Percentiles rank a stretch among this genome's conserved stretches.
These are phyloP conservation scores for Lizonia empirigonia DNA, from an alignment of 2,329 filamentous ascomycete genomes.

Conservation along the genomic window DNA sequence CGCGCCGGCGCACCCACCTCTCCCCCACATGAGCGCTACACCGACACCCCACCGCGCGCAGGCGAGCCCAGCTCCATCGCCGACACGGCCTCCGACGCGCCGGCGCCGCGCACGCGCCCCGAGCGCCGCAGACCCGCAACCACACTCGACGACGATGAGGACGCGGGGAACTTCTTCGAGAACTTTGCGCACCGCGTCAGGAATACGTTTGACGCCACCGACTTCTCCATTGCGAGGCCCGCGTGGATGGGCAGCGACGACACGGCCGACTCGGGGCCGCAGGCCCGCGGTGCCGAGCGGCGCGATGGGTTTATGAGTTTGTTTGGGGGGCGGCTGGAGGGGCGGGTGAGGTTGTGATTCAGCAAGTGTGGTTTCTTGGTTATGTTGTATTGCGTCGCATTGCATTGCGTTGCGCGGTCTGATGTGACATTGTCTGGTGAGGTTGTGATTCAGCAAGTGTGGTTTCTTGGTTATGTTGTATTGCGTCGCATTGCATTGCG, in stretches of 20 bases:
- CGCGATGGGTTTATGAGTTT: conserved; percentile 33
- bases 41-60: conserved; percentile 25
- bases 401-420: conserved; percentile 2
- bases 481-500: neutral
- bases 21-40: conserved; percentile 33
- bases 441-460: conserved; percentile 25
- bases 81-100: neutral
- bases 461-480: neutral
- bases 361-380: too few relatives aligned
- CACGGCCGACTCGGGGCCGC: conserved; percentile 15
- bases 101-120: conserved; percentile 9
- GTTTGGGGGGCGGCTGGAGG: conserved; percentile 45
- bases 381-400: neutral
- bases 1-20: conserved; percentile 14
- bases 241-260: conserved; percentile 74
- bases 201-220: conserved; percentile 85
- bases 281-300: conserved; percentile 16
- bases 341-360: conserved; percentile 39
- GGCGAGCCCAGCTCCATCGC: conserved; percentile 19
- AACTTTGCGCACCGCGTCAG: conserved; percentile 82
- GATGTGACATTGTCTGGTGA: too few relatives aligned
- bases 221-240: conserved; percentile 62
- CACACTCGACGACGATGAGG: conserved; percentile 64
- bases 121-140: conserved; percentile 31
- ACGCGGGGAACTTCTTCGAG: conserved; percentile 82